Evolutionary conservation across 768 basidiomycete genomes (phyloP).

Genomic region (Cystobasidiopsis lactophilus): DNA sequence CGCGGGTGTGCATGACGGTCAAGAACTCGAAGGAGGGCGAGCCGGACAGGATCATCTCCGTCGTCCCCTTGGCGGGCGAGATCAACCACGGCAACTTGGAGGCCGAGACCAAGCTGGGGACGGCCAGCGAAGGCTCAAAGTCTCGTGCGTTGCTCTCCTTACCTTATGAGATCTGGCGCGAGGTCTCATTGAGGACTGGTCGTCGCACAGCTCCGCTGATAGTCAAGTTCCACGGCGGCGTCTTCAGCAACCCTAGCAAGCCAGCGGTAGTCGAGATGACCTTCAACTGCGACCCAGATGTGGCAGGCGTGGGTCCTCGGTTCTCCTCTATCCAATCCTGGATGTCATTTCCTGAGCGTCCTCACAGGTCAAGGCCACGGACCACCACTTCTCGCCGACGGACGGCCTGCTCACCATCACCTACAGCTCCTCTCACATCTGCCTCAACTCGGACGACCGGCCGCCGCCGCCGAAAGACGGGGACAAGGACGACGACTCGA

Average conservation of each 20-base stretch:
- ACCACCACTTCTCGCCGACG: neutral
- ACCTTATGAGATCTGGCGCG: neutral
- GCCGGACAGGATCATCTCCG: slow-evolving; percentile 41
- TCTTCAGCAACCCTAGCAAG: neutral
- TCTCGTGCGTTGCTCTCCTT: neutral
- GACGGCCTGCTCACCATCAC: slow-evolving; percentile 14
- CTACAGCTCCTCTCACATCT: slow-evolving; percentile 27
- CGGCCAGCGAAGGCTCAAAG: neutral
- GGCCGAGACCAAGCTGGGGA: slow-evolving; percentile 14
- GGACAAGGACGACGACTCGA: no score
- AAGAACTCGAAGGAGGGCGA: slow-evolving; percentile 38
- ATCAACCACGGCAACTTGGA: slow-evolving; percentile 13
- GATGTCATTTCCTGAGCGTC: slow-evolving; percentile 2
- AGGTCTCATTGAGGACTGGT: neutral
- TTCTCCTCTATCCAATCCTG: no score
- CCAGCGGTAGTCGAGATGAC: slow-evolving; percentile 7
- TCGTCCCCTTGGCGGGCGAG: slow-evolving; percentile 45
- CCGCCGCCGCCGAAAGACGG: neutral
- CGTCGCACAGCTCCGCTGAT: neutral
- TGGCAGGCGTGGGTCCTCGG: neutral
- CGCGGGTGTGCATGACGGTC: slow-evolving; percentile 50
- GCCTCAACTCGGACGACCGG: neutral
- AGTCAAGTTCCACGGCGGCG: neutral
- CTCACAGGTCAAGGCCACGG: neutral
- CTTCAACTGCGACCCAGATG: slow-evolving; percentile 12